These are phyloP conservation scores for Podospora appendiculata DNA, from an alignment of 495 filamentous ascomycete genomes.

Conservation along the genomic window DNA sequence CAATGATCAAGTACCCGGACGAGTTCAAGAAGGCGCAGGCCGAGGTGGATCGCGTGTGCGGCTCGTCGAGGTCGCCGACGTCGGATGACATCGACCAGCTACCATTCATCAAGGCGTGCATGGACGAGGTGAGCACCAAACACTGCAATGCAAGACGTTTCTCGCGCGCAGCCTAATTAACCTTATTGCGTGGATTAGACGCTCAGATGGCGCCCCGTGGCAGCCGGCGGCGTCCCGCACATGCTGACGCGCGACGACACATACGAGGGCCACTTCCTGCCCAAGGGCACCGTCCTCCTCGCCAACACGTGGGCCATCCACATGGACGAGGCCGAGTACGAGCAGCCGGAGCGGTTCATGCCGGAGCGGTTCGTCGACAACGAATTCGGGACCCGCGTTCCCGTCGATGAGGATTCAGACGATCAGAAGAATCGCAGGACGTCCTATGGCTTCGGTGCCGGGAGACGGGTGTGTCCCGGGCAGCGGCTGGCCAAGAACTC, in stretches of 20 bases:
- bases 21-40: background rate
- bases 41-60: background rate
- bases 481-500: background rate
- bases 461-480: background rate
- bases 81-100: background rate
- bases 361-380: slow-evolving; percentile 30
- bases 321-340: slow-evolving; percentile 47
- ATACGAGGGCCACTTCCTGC: slow-evolving; percentile 26
- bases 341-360: slow-evolving; percentile 39
- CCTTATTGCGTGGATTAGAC: no score
- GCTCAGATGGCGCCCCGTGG: slow-evolving; percentile 43
- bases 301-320: slow-evolving; percentile 33
- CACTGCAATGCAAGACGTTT: no score
- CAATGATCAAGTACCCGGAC: background rate
- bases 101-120: background rate
- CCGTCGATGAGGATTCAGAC: background rate
- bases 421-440: background rate
- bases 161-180: no score
- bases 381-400: slow-evolving; percentile 9
- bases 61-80: background rate
- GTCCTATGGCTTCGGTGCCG: background rate
- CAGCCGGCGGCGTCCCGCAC: slow-evolving; percentile 45
- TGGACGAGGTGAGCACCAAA: background rate
- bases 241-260: slow-evolving; percentile 35
- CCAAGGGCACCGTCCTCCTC: slow-evolving; percentile 23